Evolutionary conservation across 305 asterid genomes (phyloP).

Genomic region (Fraxinus latifolia): DNA sequence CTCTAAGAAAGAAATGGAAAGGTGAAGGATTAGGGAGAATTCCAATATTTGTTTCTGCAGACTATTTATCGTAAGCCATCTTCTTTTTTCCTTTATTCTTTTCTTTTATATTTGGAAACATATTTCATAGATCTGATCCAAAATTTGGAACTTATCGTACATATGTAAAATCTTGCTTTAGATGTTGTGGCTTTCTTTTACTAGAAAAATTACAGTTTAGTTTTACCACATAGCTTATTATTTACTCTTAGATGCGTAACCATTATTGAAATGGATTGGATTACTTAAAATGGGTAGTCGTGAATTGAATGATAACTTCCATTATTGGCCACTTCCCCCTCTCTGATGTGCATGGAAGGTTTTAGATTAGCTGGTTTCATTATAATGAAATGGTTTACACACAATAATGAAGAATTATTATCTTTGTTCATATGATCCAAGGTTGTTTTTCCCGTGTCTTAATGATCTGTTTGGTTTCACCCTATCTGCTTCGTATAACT

Average conservation of each 20-base stretch:
- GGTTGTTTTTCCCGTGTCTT: background rate
- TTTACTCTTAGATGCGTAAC: background rate
- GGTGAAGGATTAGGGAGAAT: conserved; percentile 77
- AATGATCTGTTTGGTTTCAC: background rate
- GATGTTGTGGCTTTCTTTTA: background rate
- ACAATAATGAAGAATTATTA: background rate
- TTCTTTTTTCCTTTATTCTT: background rate
- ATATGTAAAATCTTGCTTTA: background rate
- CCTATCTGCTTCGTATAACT: background rate
- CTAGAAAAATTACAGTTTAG: background rate
- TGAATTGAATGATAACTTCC: too few relatives aligned
- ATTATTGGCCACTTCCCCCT: background rate
- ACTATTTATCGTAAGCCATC: conserved; percentile 74
- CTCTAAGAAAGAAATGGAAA: conserved; percentile 76
- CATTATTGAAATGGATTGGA: too few relatives aligned
- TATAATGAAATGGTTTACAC: background rate
- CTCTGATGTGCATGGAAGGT: background rate
- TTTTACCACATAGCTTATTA: background rate
- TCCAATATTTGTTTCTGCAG: conserved; percentile 71
- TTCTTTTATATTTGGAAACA: background rate
- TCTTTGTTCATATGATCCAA: background rate
- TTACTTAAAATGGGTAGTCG: too few relatives aligned
- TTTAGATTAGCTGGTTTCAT: too few relatives aligned
- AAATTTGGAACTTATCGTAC: background rate
- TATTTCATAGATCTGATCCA: background rate